Evolutionary conservation across 768 basidiomycete species (phyloP).

Genomic region (Botryobasidium botryosum): DNA sequence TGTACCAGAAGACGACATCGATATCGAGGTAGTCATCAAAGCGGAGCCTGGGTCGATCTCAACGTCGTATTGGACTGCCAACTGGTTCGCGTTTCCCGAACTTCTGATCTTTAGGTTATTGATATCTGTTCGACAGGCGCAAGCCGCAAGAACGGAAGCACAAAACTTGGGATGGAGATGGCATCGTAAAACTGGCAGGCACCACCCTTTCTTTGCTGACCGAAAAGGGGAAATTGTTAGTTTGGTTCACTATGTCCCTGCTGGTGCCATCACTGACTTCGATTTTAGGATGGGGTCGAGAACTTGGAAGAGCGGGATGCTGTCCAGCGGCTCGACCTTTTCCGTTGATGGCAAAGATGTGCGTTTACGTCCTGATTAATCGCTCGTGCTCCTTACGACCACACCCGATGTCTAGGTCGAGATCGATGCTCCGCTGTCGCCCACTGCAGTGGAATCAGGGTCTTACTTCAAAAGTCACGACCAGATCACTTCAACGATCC

Average conservation of each 20-base stretch:
- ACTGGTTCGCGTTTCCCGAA: slow-evolving; percentile 6
- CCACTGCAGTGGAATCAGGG: too few species aligned
- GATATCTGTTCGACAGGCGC: slow-evolving; percentile 11
- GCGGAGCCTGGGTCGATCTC: slow-evolving; percentile 2
- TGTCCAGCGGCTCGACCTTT: slow-evolving; percentile 29
- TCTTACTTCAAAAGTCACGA: too few species aligned
- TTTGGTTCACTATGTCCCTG: background rate
- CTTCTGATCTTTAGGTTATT: background rate
- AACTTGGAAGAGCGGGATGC: slow-evolving; percentile 38
- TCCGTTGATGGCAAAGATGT: slow-evolving; percentile 34
- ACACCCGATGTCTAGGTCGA: too few species aligned
- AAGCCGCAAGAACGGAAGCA: slow-evolving; percentile 18
- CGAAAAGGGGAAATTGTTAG: slow-evolving; percentile 12
- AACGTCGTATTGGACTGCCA: slow-evolving; percentile 4
- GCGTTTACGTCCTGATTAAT: too few species aligned
- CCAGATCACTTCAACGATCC: too few species aligned
- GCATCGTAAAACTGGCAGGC: slow-evolving; percentile 12
- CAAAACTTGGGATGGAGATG: slow-evolving; percentile 22
- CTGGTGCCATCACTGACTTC: background rate
- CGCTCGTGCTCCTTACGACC: too few species aligned
- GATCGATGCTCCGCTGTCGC: too few species aligned
- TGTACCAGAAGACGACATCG: slow-evolving; percentile 7
- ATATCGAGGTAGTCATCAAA: background rate
- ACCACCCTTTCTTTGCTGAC: slow-evolving; percentile 13
- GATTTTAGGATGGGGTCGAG: slow-evolving; percentile 40